phyloP scores from a whole-genome alignment of 345 rosid genomes.

The Aurinia saxatilis region DNA sequence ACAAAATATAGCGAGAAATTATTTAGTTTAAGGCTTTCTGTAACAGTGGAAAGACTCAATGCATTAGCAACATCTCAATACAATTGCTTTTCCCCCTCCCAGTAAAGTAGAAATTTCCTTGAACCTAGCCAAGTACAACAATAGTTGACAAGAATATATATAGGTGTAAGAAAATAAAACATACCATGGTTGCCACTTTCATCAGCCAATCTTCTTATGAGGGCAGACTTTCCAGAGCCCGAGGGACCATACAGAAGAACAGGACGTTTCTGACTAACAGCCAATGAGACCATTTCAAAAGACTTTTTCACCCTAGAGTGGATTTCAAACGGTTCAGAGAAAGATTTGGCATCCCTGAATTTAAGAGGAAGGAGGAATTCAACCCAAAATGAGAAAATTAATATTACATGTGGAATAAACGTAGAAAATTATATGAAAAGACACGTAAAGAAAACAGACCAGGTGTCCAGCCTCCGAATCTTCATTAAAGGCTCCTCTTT shows the following conservation, averaged over 20 bases:
- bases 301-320: constrained; percentile 54
- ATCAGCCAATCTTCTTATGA: constrained; percentile 60
- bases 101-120: background rate
- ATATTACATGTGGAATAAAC: background rate
- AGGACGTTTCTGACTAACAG: constrained; percentile 88
- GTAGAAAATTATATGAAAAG: constrained; percentile 7
- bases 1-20: constrained; percentile 15
- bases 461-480: constrained; percentile 33
- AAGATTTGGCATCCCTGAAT: constrained; percentile 51
- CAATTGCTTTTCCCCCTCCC: background rate
- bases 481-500: constrained; percentile 38
- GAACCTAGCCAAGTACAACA: constrained; percentile 4
- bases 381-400: constrained; percentile 1
- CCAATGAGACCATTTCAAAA: constrained; percentile 71
- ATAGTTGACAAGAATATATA: background rate
- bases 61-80: constrained; percentile 1
- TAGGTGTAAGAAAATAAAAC: constrained; percentile 12
- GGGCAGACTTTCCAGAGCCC: constrained; percentile 91
- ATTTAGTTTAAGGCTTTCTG: background rate
- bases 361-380: constrained; percentile 15
- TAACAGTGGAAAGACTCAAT: background rate
- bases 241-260: constrained; percentile 88
- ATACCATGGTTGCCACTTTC: constrained; percentile 73
- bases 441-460: constrained; percentile 35
- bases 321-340: constrained; percentile 51